A percentile compares a stretch with the other conserved stretches of the same genome.
Conservation (phyloP, 345 rosid species). For the Rhodamnia rubescens region DNA sequence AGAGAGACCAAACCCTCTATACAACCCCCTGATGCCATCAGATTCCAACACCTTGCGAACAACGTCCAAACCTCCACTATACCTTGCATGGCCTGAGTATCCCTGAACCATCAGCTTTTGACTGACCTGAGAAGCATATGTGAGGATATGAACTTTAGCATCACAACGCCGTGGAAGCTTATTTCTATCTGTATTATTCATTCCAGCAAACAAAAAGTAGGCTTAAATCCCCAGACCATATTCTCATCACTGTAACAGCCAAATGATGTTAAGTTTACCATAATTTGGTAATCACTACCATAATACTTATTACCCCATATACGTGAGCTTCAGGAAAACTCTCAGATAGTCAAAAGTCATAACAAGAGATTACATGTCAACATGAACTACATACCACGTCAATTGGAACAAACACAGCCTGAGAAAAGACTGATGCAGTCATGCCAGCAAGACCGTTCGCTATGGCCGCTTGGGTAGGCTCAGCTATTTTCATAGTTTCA, state of each 20-base stretch:
- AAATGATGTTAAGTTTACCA: neutral
- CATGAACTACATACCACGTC: slow-evolving; percentile 60
- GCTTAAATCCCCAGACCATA: neutral
- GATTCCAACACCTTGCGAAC: slow-evolving; percentile 63
- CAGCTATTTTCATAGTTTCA: slow-evolving; percentile 50
- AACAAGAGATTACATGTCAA: neutral
- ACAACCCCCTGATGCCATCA: slow-evolving; percentile 80
- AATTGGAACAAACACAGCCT: slow-evolving; percentile 87
- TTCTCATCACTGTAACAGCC: neutral
- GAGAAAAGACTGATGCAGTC: slow-evolving; percentile 77
- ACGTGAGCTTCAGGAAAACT: neutral
- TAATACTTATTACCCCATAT: neutral
- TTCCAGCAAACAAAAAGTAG: neutral
- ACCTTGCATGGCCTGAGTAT: slow-evolving; percentile 78
- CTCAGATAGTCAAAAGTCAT: neutral
- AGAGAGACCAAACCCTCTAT: slow-evolving; percentile 93
- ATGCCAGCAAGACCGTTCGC: slow-evolving; percentile 96
- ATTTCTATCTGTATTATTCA: neutral
- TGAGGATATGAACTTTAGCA: neutral
- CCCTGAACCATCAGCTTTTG: slow-evolving; percentile 99
- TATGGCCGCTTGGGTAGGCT: slow-evolving; percentile 80
- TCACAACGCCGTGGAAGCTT: neutral
- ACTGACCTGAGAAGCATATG: slow-evolving; percentile 51
- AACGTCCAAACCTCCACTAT: slow-evolving; percentile 90
- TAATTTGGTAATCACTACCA: neutral